These are phyloP conservation scores for Auxenochlorella pyrenoidosa DNA, from an alignment of 139 green algal species.

Conservation along the genomic window DNA sequence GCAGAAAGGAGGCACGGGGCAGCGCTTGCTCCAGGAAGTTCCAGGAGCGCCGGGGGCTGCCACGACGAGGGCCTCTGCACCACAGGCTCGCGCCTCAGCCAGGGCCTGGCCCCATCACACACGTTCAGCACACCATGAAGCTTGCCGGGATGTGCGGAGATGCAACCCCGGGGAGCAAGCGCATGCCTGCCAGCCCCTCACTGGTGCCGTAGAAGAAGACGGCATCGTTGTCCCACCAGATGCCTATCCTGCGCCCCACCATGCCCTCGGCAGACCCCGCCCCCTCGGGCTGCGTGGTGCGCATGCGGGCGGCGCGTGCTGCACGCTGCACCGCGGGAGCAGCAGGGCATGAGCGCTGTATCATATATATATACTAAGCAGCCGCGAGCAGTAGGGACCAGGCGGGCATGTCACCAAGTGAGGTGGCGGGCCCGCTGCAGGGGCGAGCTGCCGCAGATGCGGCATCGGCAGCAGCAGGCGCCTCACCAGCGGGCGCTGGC, in stretches of 20 bases:
- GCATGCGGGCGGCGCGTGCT: neutral
- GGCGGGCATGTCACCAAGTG: too few relatives aligned
- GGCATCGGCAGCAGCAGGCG: neutral
- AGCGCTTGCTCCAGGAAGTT: too few relatives aligned
- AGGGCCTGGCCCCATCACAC: too few relatives aligned
- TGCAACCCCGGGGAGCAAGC: too few relatives aligned
- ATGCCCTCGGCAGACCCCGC: neutral
- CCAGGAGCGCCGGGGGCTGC: too few relatives aligned
- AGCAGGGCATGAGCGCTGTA: neutral
- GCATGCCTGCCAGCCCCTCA: neutral
- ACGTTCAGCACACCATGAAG: too few relatives aligned
- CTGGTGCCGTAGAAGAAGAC: slow-evolving; percentile 4
- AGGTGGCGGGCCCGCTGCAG: too few relatives aligned
- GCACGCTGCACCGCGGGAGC: neutral
- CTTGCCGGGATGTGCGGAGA: too few relatives aligned
- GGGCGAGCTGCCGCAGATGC: too few relatives aligned
- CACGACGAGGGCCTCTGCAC: too few relatives aligned
- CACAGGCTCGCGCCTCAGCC: too few relatives aligned
- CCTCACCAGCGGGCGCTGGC: neutral
- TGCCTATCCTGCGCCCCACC: slow-evolving; percentile 20
- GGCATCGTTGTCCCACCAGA: slow-evolving; percentile 6
- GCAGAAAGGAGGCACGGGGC: neutral
- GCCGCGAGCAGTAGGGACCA: neutral
- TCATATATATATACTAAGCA: too few relatives aligned
- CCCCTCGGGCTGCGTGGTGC: neutral